Conservation (phyloP, 129 eudicot species). For the Escallonia herrerae region DNA sequence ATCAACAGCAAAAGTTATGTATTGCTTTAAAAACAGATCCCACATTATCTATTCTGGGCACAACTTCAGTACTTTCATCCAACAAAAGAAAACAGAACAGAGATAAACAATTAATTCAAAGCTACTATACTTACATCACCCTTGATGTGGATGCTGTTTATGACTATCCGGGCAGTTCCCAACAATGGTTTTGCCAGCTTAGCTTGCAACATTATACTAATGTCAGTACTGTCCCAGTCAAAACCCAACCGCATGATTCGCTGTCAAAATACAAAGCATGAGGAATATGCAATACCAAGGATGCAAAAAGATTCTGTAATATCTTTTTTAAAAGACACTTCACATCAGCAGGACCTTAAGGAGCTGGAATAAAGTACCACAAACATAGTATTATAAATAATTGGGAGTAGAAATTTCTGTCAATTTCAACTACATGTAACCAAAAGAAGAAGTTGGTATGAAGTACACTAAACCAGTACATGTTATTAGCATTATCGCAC, state of each 20-base stretch:
- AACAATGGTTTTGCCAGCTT: slow-evolving; percentile 77
- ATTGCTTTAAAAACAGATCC: too few relatives aligned
- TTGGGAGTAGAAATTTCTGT: too few relatives aligned
- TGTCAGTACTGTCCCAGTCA: slow-evolving; percentile 84
- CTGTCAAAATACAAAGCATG: slow-evolving; percentile 31
- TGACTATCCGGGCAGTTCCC: slow-evolving; percentile 91
- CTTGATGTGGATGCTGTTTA: slow-evolving; percentile 82
- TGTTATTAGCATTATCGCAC: too few relatives aligned
- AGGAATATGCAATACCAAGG: not conserved
- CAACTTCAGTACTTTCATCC: not conserved
- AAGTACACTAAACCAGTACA: not conserved
- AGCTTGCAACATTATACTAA: slow-evolving; percentile 78
- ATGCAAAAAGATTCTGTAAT: too few relatives aligned
- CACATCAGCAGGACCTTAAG: not conserved
- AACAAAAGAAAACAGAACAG: not conserved
- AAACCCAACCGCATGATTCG: slow-evolving; percentile 70
- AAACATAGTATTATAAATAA: too few relatives aligned
- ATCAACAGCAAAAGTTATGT: too few relatives aligned
- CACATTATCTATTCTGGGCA: too few relatives aligned
- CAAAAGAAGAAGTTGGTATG: too few relatives aligned
- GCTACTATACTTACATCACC: slow-evolving; percentile 73
- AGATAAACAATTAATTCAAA: slow-evolving; percentile 3
- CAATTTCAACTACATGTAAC: too few relatives aligned
- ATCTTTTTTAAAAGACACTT: too few relatives aligned
- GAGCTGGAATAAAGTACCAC: not conserved